phyloP scores from a whole-genome alignment of 495 filamentous ascomycete species.

The Neurospora pannonica region DNA sequence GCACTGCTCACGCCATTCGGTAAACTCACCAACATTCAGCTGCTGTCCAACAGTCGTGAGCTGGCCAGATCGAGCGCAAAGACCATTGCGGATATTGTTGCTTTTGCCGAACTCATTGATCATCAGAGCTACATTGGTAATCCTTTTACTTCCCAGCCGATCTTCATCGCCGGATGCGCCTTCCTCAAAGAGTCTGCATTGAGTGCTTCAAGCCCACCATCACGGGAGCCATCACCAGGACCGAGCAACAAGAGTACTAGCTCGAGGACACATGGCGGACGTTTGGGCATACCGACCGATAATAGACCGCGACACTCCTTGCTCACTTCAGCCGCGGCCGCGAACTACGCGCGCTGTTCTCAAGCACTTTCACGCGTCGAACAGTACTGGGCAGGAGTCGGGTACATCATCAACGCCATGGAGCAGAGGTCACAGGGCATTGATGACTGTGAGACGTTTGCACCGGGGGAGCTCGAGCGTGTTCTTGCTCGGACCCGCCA shows the following conservation, averaged over 20 bases:
- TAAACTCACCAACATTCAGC: conserved; percentile 48
- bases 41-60: conserved; percentile 68
- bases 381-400: conserved; percentile 74
- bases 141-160: conserved; percentile 80
- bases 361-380: conserved; percentile 68
- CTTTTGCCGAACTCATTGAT: conserved; percentile 69
- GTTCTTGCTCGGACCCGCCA: conserved; percentile 60
- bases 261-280: neutral
- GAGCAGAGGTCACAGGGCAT: conserved; percentile 81
- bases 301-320: conserved; percentile 58
- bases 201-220: conserved; percentile 46
- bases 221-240: conserved; percentile 39
- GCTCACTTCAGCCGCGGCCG: conserved; percentile 62
- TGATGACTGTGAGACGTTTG: conserved; percentile 71
- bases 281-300: conserved; percentile 19
- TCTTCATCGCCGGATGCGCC: conserved; percentile 81
- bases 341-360: conserved; percentile 75
- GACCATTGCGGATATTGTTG: conserved; percentile 76
- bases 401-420: conserved; percentile 76
- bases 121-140: conserved; percentile 74
- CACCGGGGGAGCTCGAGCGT: conserved; percentile 67
- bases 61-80: conserved; percentile 82
- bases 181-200: conserved; percentile 74
- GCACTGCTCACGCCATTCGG: conserved; percentile 70
- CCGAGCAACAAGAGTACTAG: conserved; percentile 12